These are phyloP conservation scores for Polyplosphaeria fusca DNA, from an alignment of 495 filamentous ascomycete species.

Conservation along the genomic window DNA sequence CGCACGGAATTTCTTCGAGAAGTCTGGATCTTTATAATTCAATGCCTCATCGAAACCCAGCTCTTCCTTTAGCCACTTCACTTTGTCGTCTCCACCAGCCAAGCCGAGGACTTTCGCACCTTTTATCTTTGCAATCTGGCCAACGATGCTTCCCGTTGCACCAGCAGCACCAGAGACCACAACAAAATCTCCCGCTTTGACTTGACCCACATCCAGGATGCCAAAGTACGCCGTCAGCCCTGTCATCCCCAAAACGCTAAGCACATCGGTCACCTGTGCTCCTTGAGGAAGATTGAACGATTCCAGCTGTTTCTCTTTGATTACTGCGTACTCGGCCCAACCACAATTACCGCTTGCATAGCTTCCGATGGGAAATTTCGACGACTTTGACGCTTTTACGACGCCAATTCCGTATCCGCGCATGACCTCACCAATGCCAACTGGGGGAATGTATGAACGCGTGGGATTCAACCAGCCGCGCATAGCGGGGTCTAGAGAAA, in stretches of 20 bases:
- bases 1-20: slow-evolving; percentile 29
- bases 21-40: slow-evolving; percentile 37
- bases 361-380: slow-evolving; percentile 52
- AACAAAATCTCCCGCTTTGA: slow-evolving; percentile 58
- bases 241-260: slow-evolving; percentile 58
- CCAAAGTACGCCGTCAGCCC: slow-evolving; percentile 69
- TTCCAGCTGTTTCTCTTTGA: slow-evolving; percentile 47
- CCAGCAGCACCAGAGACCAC: slow-evolving; percentile 69
- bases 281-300: slow-evolving; percentile 48
- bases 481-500: slow-evolving; percentile 82
- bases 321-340: slow-evolving; percentile 62
- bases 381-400: slow-evolving; percentile 45
- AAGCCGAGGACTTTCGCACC: slow-evolving; percentile 57
- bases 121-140: slow-evolving; percentile 65
- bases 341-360: slow-evolving; percentile 51
- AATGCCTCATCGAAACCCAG: slow-evolving; percentile 41
- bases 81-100: slow-evolving; percentile 47
- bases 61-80: slow-evolving; percentile 36
- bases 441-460: slow-evolving; percentile 65
- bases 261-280: slow-evolving; percentile 54
- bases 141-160: slow-evolving; percentile 65
- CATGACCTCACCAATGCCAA: slow-evolving; percentile 66
- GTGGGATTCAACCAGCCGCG: slow-evolving; percentile 67
- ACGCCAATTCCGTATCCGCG: slow-evolving; percentile 57
- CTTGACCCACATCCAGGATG: slow-evolving; percentile 56